phyloP scores from a whole-genome alignment of 208 protist species.

The Wallacemonas rigidus region DNA sequence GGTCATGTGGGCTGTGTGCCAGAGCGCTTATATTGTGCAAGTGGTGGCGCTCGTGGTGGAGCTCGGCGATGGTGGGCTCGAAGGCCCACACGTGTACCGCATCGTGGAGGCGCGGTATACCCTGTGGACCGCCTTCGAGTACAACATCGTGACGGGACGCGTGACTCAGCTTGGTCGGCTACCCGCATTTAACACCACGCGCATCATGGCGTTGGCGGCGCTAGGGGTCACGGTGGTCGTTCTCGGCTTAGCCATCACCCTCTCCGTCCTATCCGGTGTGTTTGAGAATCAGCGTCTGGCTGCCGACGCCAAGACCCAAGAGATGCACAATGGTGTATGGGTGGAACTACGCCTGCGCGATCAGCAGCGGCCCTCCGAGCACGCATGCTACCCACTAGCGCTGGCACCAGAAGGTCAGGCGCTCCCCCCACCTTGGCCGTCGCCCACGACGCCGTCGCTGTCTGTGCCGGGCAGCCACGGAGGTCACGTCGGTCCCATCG shows the following conservation, averaged over 20 bases:
- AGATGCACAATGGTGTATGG: background rate
- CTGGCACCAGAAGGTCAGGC: background rate
- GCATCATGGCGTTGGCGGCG: background rate
- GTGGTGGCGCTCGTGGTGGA: conserved; percentile 9
- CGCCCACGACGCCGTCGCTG: background rate
- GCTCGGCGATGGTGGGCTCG: background rate
- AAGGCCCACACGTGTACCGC: background rate
- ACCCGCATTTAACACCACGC: background rate
- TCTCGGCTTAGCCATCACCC: background rate
- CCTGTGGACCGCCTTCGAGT: conserved; percentile 1
- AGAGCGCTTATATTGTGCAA: conserved; percentile 5
- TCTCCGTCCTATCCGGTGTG: background rate
- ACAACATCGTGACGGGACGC: background rate
- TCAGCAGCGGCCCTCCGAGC: conserved; percentile 5
- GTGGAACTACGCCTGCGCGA: background rate
- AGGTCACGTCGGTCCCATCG: too few relatives aligned
- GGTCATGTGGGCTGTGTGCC: background rate
- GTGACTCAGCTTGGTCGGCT: background rate
- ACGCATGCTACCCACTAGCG: background rate
- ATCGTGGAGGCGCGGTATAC: conserved; percentile 8
- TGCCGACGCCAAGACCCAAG: background rate
- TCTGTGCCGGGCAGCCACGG: background rate
- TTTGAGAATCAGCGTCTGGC: conserved; percentile 1
- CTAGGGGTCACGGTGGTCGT: background rate
- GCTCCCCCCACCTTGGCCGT: background rate